Evolutionary conservation across 2,329 filamentous ascomycete genomes (phyloP), one percentile per base, ranked within the genome.

Genomic region (Sarocladium kiliense): DNA sequence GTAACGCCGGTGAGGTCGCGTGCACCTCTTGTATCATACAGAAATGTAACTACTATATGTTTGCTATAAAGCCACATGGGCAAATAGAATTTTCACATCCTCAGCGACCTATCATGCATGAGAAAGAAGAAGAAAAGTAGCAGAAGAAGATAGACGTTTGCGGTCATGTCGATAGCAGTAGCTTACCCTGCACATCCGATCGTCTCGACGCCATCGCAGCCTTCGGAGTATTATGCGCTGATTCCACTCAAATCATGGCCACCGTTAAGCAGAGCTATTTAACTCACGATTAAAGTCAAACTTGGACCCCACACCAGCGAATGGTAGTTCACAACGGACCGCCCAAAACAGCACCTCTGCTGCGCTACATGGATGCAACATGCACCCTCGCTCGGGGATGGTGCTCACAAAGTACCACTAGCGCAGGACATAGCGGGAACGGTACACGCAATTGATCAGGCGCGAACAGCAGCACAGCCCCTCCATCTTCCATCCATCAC

Each of bases 21-120:
- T 36, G 30, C 30, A 14, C 47, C 26, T 51, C 6, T 12, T 51
- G 47, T 51, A 51, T 51, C 47, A 51, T 51, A 51, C 47, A 51
- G 27, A 23, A 16, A 60, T 58, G 58, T 59, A 57, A 59, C 54
- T 34, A 34, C 49, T 56, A 25, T 25, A 23, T 51, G 27, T 34
- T 51, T 51, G 10, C 30, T 23, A 34, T 51, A 51, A 11, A 36
- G 47, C 44, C 44, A 11, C 44, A 47, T 16, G n/a, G 44, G 44
- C 44, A n/a, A 27, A 47, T 47, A 47, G 44, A 47, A 9, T 47
- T 30, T 47, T 44, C 5, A 12, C 30, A 7, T 32, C 12, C 30
- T 12, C 6, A 32, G 30, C 7, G 7, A 32, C 12, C n/a, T n/a
- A 32, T 32, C 6, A 32, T 7, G 7, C 30, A 32, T 32, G 30